Base-by-base conservation (phyloP, 1,284 basidiomycete genomes). In the Sporisorium scitamineum region DNA sequence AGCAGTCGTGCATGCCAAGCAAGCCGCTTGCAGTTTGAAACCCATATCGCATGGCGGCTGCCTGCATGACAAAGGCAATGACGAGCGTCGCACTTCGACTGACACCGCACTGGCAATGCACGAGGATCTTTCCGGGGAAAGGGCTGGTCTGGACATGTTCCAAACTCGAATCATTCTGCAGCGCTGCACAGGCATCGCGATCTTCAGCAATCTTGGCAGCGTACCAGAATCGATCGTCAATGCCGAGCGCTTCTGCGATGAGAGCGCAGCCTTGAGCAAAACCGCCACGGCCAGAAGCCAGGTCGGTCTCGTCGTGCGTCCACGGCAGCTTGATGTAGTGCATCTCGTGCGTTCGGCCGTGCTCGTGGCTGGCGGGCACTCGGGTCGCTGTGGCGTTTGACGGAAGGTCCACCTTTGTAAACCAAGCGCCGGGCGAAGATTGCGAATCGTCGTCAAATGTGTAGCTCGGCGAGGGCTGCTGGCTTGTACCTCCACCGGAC, bases 51-150 rank as follows among this genome's bases (percentile, higher is more conserved):
- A 90, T 88, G 41, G 92, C 91, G 20, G 95, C 94, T 34, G 94
- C 93, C 57, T 93, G 91, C 95, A 98, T 97, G 74, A 97, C 93
- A 74, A 97, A 90, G 37, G 95, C 95, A 70, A 98, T 96, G 52
- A 93, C 90, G 79, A 97, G 87, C 1, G 95, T 97, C 18, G 95
- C 95, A 24, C 93, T 95, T 74, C 95, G 90, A 24, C 94, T 97
- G 29, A 98, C 93, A 75, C 95, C 95, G 86, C 95, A 97, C 87
- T 98, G 95, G 66, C 81, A 83, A 42, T 83, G 81, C 24, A 83
- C 81, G 14, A 83, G 71, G n/a, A 83, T 64, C 32, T 63, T 71
- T 47, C 76, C 80, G 2, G 65, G 54, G 7, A 29, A 44, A 0
- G 42, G 45, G 44, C 48, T 56, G 26, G 70, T 66, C 54, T 64